Conservation (phyloP, 202 grass and related monocot genomes). For the Panicum virgatum region DNA sequence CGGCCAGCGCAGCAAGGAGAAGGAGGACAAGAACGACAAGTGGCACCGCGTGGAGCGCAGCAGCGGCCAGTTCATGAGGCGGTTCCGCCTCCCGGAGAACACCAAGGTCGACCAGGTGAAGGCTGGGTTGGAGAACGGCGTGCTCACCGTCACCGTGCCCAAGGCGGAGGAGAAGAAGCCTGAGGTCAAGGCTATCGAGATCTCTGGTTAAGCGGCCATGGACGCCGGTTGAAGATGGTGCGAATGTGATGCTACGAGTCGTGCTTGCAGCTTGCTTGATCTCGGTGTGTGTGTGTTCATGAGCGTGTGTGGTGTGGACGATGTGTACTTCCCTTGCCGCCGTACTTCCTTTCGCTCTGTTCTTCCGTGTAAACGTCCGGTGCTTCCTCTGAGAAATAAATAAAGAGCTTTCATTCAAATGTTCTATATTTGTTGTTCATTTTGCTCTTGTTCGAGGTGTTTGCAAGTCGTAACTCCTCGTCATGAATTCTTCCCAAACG, state of each 20-base stretch:
- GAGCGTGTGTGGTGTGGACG: neutral
- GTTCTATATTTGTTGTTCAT: too few species aligned
- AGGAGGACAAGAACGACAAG: neutral
- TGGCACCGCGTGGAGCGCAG: conserved; percentile 23
- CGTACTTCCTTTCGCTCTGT: neutral
- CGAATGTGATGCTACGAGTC: neutral
- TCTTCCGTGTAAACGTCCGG: neutral
- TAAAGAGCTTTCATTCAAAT: neutral
- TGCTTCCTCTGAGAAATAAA: neutral
- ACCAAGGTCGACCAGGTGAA: neutral
- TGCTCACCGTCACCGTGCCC: conserved; percentile 5
- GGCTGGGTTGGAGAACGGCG: neutral
- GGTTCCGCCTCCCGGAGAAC: neutral
- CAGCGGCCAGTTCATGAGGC: neutral
- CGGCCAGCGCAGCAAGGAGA: conserved; percentile 16
- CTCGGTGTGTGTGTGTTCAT: neutral
- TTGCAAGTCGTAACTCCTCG: too few species aligned
- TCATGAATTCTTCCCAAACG: too few species aligned
- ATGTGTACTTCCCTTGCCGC: neutral
- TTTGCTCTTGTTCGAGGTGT: too few species aligned
- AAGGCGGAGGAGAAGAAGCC: conserved; percentile 13
- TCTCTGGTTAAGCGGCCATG: neutral
- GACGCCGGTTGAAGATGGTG: neutral
- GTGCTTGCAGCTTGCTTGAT: neutral
- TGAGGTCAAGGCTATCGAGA: neutral